phyloP scores from a whole-genome alignment of 1,139 yeast genomes.

The Candida pseudoviswanathii region DNA sequence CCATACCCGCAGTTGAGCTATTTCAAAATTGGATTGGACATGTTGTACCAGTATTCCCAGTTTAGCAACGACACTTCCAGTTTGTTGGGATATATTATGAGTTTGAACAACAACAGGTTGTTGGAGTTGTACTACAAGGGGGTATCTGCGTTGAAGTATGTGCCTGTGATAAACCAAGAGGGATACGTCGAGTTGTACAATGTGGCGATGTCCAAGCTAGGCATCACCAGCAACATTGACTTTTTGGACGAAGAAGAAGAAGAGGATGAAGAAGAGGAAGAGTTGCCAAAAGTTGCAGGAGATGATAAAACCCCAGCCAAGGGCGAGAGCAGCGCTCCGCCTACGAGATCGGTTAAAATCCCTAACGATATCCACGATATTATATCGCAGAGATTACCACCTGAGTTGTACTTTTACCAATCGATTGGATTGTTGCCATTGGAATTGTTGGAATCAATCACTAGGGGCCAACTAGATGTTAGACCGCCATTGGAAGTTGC shows the following conservation, averaged over 20 bases:
- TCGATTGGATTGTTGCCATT: slow-evolving; percentile 76
- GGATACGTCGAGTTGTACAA: slow-evolving; percentile 69
- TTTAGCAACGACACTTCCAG: slow-evolving; percentile 28
- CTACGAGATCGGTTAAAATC: slow-evolving; percentile 32
- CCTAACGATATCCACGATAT: slow-evolving; percentile 85
- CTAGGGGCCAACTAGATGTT: slow-evolving; percentile 65
- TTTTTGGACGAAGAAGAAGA: slow-evolving; percentile 18
- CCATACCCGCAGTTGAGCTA: slow-evolving; percentile 48
- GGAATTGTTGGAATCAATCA: slow-evolving; percentile 65
- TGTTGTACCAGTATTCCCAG: slow-evolving; percentile 39
- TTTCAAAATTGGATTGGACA: slow-evolving; percentile 47
- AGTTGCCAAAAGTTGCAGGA: background rate
- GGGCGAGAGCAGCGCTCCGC: slow-evolving; percentile 5
- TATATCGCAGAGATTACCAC: slow-evolving; percentile 83
- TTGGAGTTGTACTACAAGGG: slow-evolving; percentile 43
- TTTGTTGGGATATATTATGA: slow-evolving; percentile 38
- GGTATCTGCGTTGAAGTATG: slow-evolving; percentile 40
- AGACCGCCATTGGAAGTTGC: slow-evolving; percentile 75
- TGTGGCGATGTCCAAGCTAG: slow-evolving; percentile 41
- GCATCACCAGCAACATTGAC: slow-evolving; percentile 25
- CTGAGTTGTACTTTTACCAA: slow-evolving; percentile 80
- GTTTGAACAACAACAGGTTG: slow-evolving; percentile 41
- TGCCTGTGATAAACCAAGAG: slow-evolving; percentile 70
- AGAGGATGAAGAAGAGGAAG: slow-evolving; percentile 5
- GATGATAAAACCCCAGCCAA: background rate